Evolutionary conservation across 345 rosid species (phyloP), one percentile per base, ranked within the genome.

Genomic region (Salix dunnii): DNA sequence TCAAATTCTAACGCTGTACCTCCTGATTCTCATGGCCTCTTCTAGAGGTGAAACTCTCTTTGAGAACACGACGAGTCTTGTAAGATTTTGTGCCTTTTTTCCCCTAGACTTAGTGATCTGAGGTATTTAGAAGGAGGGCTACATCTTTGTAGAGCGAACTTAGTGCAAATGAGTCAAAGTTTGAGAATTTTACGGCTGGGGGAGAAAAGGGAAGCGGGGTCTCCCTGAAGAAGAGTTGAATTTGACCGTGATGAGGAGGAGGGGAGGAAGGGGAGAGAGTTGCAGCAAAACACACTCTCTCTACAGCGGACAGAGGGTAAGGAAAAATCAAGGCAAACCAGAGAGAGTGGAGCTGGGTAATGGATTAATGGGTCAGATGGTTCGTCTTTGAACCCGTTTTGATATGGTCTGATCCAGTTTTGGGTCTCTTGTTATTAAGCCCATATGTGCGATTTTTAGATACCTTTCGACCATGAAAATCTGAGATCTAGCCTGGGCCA

Each of bases 11-110:
- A 11, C 4, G 64, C 10, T 17, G 31, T 81, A 90, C 96, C 91
- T 90, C 74, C 82, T 81, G 68, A 93, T 88, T 86, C 91, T 85
- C 89, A 93, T 78, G 76, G 91, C 91, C 82, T 93, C 96, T 75
- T 91, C 93, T 68, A 91, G 72, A 3, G 90, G 91, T 13, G 88
- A 90, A 4, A 89, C 17, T 80, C 74, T 90, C 88, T 76, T 91
- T 48, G 89, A 84, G 46, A 70, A 84, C 17, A 91, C 79, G 9
- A 85, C 71, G 46, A 88, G 81, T 31, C 49, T 79, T 35, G 73
- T 80, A 0, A 46, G 78, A 71, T 73, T 62, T 51, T 27, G 21
- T 40, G 74, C 71, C 10, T 60, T 76, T 25, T 77, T 75, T 58
- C 82, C 97, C 88, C 77, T n/a, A n/a, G 60, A 84, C 28, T 70